A percentile compares a stretch with the other conserved stretches of the same genome.
Evolutionary conservation across 192 early-diverging fungal genomes (phyloP).

Genomic region (Umbelopsis sp.): DNA sequence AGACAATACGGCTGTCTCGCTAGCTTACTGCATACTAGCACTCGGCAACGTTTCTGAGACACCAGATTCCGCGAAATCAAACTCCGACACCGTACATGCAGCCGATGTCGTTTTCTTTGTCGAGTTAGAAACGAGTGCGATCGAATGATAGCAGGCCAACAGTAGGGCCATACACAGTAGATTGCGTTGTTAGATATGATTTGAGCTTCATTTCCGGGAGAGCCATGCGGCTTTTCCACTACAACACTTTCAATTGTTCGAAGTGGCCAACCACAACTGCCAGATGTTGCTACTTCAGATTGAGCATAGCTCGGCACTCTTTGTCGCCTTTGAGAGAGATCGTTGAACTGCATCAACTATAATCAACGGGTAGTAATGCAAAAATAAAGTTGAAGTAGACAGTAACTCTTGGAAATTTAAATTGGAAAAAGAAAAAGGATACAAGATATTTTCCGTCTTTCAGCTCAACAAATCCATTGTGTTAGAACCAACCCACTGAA

Average conservation of each 20-base stretch:
- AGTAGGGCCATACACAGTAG: neutral
- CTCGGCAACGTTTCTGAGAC: neutral
- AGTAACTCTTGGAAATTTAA: neutral
- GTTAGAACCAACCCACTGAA: neutral
- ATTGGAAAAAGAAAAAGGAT: neutral
- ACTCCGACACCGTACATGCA: neutral
- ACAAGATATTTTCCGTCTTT: neutral
- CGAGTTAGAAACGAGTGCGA: neutral
- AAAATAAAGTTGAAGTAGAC: neutral
- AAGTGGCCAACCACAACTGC: neutral
- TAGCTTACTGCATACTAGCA: no score
- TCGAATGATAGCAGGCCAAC: conserved; percentile 14
- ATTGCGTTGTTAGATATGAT: neutral
- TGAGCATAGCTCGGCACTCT: neutral
- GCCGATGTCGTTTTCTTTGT: neutral
- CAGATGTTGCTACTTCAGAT: neutral
- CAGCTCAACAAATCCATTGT: neutral
- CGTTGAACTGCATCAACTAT: conserved; percentile 19
- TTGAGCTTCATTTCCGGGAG: neutral
- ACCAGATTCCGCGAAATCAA: conserved; percentile 4
- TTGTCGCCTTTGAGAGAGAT: conserved; percentile 10
- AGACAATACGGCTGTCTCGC: neutral
- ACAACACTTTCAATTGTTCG: neutral
- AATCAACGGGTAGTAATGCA: neutral
- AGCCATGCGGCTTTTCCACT: neutral